These are phyloP conservation scores for grape (Vitis vinifera) DNA, from an alignment of 164 flowering plant genomes.

Conservation along the genomic window ASM3070453v1 NC_081812.1:10517501-10518000, in stretches of 20 bases:
- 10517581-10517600: background rate
- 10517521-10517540: no score
- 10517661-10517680: slow-evolving; percentile 22
- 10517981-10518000: no score
- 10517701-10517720: slow-evolving; percentile 25
- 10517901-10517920: no score
- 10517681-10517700: slow-evolving; percentile 46
- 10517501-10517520: no score
- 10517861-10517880: no score
- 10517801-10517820: slow-evolving; percentile 14
- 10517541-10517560: no score
- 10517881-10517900: no score
- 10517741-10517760: slow-evolving; percentile 29
- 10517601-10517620: background rate
- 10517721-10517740: slow-evolving; percentile 1
- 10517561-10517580: background rate
- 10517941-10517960: no score
- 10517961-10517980: no score
- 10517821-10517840: background rate
- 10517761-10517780: slow-evolving; percentile 26
- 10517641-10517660: slow-evolving; percentile 1
- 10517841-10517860: background rate
- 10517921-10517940: no score
- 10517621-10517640: background rate
- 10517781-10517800: slow-evolving; percentile 31